Base-by-base conservation (phyloP, 805 yeast species). In the Scheffersomyces lignosus region DNA sequence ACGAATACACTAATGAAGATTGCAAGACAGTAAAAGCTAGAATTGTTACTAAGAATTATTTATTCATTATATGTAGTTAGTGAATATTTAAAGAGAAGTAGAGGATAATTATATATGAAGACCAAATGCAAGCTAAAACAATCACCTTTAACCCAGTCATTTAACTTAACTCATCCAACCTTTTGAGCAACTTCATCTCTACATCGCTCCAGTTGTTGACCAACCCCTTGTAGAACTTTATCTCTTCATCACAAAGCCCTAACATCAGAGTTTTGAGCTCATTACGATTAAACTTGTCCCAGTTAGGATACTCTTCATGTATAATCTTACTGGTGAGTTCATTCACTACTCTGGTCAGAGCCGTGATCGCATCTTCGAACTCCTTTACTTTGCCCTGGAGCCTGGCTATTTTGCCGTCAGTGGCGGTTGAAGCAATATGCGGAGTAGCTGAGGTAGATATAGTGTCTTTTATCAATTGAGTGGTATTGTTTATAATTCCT, bases 281-380 rank as follows among this genome's bases (percentile, higher is more conserved):
- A 25, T 73, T 70, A 20, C 87, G 78, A 60, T 89, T 89, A 44
- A 87, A 84, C 16, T 71, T 73, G 50, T 91, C 96, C 71, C 95
- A 91, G 44, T 81, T 63, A 3, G 73, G 75, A 47, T 71, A 77
- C 49, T 77, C 83, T 40, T 67, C 74, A 27, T 67, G 60, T 24
- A 77, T 58, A 5, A 77, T 65, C 42, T 66, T 71, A 36, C 44
- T 55, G 18, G 78, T 78, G 45, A 72, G 66, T 29, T 65, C 71
- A 33, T 67, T 62, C 30, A 72, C 78, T 29, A 77, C 48, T 31
- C 65, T 58, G 8, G 74, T 66, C 31, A 78, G 75, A 6, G 49
- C 45, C 7, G 55, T 48, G 27, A 71, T 69, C 43, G 76, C 83
- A 18, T 52, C 54, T 46, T 77, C 78, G 33, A 77, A 55, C 38